Evolutionary conservation across 2,329 filamentous ascomycete species (phyloP).

Genomic region (Trichoderma sp.): DNA sequence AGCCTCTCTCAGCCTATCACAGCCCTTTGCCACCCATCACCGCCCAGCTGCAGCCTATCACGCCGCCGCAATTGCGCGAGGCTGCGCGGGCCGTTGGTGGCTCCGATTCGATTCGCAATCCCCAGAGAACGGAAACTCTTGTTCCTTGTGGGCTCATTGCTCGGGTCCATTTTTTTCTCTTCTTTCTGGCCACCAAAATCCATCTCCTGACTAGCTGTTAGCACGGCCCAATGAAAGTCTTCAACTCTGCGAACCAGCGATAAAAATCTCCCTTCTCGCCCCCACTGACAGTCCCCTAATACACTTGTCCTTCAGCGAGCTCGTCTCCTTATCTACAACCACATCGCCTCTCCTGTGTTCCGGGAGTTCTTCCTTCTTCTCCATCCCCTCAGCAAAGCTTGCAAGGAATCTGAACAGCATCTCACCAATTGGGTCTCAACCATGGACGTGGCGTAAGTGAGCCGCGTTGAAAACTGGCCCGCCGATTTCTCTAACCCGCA

Average conservation of each 20-base stretch:
- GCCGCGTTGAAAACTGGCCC: neutral
- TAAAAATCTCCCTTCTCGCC: conserved; percentile 22
- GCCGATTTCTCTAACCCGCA: conserved; percentile 15
- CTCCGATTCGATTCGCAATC: conserved; percentile 5
- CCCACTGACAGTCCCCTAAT: conserved; percentile 17
- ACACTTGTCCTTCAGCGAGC: neutral
- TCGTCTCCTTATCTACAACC: conserved; percentile 18
- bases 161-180: neutral
- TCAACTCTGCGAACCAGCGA: neutral
- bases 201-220: conserved; percentile 23
- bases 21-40: neutral
- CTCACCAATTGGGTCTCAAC: conserved; percentile 19
- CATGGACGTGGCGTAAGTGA: conserved; percentile 37
- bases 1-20: neutral
- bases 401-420: neutral
- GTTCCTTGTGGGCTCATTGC: conserved; percentile 17
- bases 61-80: neutral
- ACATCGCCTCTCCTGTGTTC: neutral
- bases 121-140: conserved; percentile 16
- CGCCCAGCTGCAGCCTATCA: neutral
- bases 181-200: neutral
- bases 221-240: conserved; percentile 18
- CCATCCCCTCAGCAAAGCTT: neutral
- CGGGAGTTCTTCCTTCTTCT: neutral
- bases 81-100: conserved; percentile 7